These are phyloP conservation scores for Conticribra weissflogii DNA, from an alignment of 108 stramenopile species.

Conservation along the genomic window DNA sequence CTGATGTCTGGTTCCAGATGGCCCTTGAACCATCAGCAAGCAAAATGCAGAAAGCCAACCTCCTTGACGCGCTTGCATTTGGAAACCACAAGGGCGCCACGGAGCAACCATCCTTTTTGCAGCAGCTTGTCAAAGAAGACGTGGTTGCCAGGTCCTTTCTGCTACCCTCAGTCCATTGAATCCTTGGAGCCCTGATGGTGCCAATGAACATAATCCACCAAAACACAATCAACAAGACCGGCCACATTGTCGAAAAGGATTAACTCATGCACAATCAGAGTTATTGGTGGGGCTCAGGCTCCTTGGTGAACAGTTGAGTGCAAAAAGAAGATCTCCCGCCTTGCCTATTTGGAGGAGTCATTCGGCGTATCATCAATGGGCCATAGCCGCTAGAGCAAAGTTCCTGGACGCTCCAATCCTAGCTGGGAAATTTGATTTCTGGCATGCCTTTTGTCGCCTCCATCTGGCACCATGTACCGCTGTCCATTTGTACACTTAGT, in stretches of 20 bases:
- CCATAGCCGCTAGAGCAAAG: background rate
- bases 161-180: background rate
- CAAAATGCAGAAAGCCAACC: no score
- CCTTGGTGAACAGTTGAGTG: conserved; percentile 4
- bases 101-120: no score
- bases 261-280: conserved; percentile 3
- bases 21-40: no score
- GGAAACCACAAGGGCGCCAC: no score
- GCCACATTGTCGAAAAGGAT: no score
- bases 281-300: background rate
- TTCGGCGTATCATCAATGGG: background rate
- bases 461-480: conserved; percentile 2
- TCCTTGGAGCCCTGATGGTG: conserved; percentile 1
- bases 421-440: conserved; percentile 8
- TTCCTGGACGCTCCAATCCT: conserved; percentile 2
- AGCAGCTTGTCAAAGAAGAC: no score
- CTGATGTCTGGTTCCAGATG: no score
- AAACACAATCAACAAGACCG: conserved; percentile 8
- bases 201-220: conserved; percentile 3
- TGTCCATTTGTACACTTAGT: conserved; percentile 12
- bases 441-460: background rate
- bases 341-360: no score
- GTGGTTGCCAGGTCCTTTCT: background rate
- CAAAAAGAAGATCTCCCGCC: conserved; percentile 4
- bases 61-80: no score